phyloP scores from a whole-genome alignment of 2,329 filamentous ascomycete species.

The Penicillium sclerotigenum region DNA sequence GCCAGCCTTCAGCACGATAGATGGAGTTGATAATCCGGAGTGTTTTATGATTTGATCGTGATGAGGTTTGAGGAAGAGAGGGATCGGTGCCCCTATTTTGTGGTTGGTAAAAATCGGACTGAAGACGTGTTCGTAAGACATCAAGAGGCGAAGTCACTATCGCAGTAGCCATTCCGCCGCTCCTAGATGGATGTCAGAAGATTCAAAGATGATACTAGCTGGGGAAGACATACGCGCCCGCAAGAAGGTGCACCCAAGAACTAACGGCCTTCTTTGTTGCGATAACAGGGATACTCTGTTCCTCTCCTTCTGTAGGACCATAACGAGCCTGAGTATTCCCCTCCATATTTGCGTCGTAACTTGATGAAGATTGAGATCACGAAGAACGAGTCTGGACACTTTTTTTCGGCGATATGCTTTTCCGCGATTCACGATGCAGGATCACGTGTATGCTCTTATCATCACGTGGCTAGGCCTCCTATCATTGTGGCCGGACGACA shows the following conservation, averaged over 20 bases:
- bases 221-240: conserved; percentile 33
- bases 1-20: conserved; percentile 38
- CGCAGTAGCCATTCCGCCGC: conserved; percentile 80
- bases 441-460: background rate
- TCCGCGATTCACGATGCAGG: background rate
- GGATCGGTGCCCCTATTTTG: conserved; percentile 46
- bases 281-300: background rate
- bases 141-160: conserved; percentile 91
- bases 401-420: background rate
- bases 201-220: background rate
- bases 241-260: conserved; percentile 32
- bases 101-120: conserved; percentile 89
- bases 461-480: background rate
- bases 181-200: conserved; percentile 16
- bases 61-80: conserved; percentile 47
- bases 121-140: conserved; percentile 94
- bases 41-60: conserved; percentile 40
- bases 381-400: background rate
- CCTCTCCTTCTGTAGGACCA: background rate
- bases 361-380: background rate
- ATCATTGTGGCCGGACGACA: no score
- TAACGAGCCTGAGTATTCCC: background rate
- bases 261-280: background rate
- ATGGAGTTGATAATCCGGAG: conserved; percentile 37
- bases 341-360: background rate